Percentiles rank a stretch among this genome's conserved stretches.
Conservation (phyloP, 768 basidiomycete species). For the Cystofilobasidium capitatum region DNA sequence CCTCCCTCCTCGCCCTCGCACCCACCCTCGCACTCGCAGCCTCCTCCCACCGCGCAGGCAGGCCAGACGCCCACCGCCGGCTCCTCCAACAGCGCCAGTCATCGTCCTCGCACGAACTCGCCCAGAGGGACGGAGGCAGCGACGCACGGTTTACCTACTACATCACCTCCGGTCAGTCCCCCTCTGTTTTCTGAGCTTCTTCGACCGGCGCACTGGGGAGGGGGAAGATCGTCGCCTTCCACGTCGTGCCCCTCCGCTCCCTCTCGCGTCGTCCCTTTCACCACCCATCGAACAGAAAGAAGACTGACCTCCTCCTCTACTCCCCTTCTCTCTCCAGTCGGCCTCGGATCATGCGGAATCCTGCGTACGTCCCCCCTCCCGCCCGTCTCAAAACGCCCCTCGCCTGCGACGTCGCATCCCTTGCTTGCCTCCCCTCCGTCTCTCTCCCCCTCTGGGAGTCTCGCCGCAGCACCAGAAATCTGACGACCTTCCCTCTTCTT, state of each 20-base stretch:
- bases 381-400: too few relatives aligned
- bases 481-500: too few relatives aligned
- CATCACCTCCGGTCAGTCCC: conserved; percentile 3
- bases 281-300: too few relatives aligned
- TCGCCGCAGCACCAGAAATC: too few relatives aligned
- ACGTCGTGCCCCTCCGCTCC: too few relatives aligned
- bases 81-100: not conserved
- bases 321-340: not conserved
- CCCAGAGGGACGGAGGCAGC: too few relatives aligned
- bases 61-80: not conserved
- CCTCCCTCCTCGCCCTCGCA: conserved; percentile 7
- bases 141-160: conserved; percentile 11
- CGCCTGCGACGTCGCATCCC: too few relatives aligned
- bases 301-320: not conserved
- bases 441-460: too few relatives aligned
- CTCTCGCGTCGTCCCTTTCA: too few relatives aligned
- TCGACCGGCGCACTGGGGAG: conserved; percentile 14
- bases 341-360: not conserved
- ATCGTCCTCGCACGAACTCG: not conserved
- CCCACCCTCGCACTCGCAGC: not conserved
- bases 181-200: not conserved
- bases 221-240: conserved; percentile 19
- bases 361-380: not conserved
- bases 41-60: not conserved
- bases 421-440: too few relatives aligned